Conservation (phyloP, 2,329 filamentous ascomycete genomes). For the Verticillium nonalfalfae region DNA sequence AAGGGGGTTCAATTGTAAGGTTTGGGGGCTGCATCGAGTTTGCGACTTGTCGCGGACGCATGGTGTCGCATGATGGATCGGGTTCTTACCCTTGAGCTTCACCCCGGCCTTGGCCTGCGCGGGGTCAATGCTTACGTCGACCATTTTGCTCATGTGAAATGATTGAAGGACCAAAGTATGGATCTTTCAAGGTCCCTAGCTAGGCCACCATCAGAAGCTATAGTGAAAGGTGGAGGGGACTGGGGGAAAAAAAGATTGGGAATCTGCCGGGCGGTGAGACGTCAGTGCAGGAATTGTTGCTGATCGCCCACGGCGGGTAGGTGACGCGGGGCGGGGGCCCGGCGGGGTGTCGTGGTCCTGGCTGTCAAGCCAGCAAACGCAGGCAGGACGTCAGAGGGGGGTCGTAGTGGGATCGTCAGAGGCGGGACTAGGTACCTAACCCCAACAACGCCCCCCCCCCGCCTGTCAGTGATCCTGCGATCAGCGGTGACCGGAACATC, state of each 20-base stretch:
- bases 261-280: constrained; percentile 24
- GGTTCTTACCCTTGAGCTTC: constrained; percentile 5
- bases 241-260: constrained; percentile 8
- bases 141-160: not conserved
- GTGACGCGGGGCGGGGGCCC: not conserved
- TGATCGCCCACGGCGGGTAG: not conserved
- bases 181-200: not conserved
- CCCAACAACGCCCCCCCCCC: no score
- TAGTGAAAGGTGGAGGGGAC: not conserved
- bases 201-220: constrained; percentile 7
- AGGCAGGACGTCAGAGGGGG: not conserved
- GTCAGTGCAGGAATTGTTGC: not conserved
- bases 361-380: not conserved
- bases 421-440: not conserved
- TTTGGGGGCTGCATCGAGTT: not conserved
- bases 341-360: not conserved
- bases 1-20: not conserved
- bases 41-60: not conserved
- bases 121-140: not conserved
- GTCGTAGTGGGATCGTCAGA: not conserved
- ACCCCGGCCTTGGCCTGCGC: constrained; percentile 1
- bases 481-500: no score
- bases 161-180: not conserved
- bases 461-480: no score
- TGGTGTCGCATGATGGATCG: not conserved